Base-by-base conservation (phyloP, 2,329 filamentous ascomycete species). In the Karstenula rhodostoma region DNA sequence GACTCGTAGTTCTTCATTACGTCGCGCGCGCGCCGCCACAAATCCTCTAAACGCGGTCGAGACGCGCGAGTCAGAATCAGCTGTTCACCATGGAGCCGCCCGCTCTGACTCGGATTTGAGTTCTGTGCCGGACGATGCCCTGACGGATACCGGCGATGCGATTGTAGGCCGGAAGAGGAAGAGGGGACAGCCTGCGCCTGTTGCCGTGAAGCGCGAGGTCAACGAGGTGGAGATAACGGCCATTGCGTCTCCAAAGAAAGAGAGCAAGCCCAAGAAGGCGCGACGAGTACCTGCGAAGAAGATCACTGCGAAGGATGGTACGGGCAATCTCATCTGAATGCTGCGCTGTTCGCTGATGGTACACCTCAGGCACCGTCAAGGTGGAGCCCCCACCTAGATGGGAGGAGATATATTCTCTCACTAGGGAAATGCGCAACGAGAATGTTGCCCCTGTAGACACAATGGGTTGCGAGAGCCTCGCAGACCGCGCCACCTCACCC, bases 381-480 rank as follows among this genome's bases (percentile, higher is more conserved):
- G 67, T 80, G 17, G 82, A 85, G 64, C 87, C 93, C 1, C 93
- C 94, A 0, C 84, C 88, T 0, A 88, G 93, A 74, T 97, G 95
- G 95, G 88, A 93, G 63, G 86, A 89, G 58, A 88, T 97, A 59
- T 99, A 97, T 79, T 80, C 84, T 35, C 80, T 87, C 0, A 90
- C 96, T 47, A 89, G 90, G 71, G 85, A 87, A 71, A 97, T 98
- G 93, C 89, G 79, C 80, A 90, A 74, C 74, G 86, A 81, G 78
- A 90, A 85, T 42, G 78, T 85, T 0, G 95, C 95, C 0, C 91
- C 94, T 0, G 95, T 99, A 12, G 95, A 99, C 77, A 98, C 94
- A 0, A 97, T 98, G 94, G 95, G 95, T 12, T 99, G 95, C 78
- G 93, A 93, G 78, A 86, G 87, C 8, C 83, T 95, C 10, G 91